Evolutionary conservation across 805 yeast species (phyloP), one percentile per base, ranked within the genome.

Genomic region (Wickerhamiella alocasiicola): DNA sequence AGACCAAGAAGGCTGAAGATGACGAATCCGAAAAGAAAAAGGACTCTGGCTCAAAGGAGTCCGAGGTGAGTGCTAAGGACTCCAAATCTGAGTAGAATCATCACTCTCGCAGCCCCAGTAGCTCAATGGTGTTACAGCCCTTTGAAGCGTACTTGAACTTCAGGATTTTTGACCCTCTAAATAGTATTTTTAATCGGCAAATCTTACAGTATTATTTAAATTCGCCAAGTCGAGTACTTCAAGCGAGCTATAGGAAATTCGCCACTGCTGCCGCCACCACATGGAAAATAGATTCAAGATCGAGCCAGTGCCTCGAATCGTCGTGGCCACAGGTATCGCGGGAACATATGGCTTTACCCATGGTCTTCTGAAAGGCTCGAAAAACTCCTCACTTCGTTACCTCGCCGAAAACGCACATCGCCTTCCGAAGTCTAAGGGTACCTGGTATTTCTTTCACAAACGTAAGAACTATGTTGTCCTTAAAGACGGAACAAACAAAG

Each of bases 371-470:
- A 60, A 65, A 12, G 88, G 88, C 3, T 72, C 72, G 50, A 66
- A 66, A 40, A 47, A 55, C 2, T 63, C 81, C 0, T 71, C 80
- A 1, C 59, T 76, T 31, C 66, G 74, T 31, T 83, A 71, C 50
- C 63, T 83, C 35, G 84, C 87, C 2, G 82, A 81, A 49, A 83
- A 83, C 52, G 79, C 91, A 11, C 94, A 83, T 54, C 56, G 95
- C 39, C 61, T 84, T 43, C 95, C 95, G 6, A 66, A 59, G 17
- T 74, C 78, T 0, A 78, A 74, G 41, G 85, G 83, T 16, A 91
- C 88, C 0, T 83, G 94, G 95, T 83, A 79, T 54, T 79, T 78
- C 55, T 83, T 83, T 59, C 91, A 83, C 59, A 82, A 80, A 59
- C 68, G 83, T 46, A 83, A 81, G 62, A 79, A 81, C 58, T 80